Conservation (phyloP, 2,329 filamentous ascomycete species). For the Fusarium penzigii region DNA sequence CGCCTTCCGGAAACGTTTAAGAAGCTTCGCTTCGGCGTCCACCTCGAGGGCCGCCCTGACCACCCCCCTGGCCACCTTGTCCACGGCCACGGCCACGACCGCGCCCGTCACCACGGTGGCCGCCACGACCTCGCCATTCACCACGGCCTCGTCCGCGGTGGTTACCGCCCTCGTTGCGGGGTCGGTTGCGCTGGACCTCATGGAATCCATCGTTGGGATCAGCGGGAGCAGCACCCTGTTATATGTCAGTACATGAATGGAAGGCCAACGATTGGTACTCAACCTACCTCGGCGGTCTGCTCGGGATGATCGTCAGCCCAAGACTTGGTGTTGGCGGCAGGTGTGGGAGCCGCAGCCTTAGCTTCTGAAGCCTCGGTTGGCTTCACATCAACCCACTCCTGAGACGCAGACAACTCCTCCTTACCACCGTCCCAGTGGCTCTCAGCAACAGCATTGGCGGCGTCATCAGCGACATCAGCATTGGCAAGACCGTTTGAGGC, state of each 20-base stretch:
- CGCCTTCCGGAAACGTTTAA: slow-evolving; percentile 32
- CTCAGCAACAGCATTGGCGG: slow-evolving; percentile 63
- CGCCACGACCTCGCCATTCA: slow-evolving; percentile 53
- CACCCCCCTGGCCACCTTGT: slow-evolving; percentile 23
- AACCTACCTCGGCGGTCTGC: slow-evolving; percentile 44
- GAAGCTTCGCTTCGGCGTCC: slow-evolving; percentile 43
- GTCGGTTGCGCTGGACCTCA: slow-evolving; percentile 65
- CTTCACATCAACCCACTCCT: slow-evolving; percentile 73
- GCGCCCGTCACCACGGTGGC: slow-evolving; percentile 49
- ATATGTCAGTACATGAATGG: slow-evolving; percentile 7
- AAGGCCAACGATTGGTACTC: background rate
- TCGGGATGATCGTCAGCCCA: slow-evolving; percentile 83
- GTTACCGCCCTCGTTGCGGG: slow-evolving; percentile 51
- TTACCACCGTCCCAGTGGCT: slow-evolving; percentile 63
- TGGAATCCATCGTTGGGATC: slow-evolving; percentile 69
- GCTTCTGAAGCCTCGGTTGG: slow-evolving; percentile 74
- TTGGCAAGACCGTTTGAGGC: slow-evolving; percentile 47
- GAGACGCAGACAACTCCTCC: slow-evolving; percentile 47
- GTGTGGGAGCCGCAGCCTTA: slow-evolving; percentile 60
- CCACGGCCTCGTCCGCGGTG: slow-evolving; percentile 48
- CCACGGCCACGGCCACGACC: slow-evolving; percentile 41
- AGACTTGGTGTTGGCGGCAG: slow-evolving; percentile 59
- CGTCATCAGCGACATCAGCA: slow-evolving; percentile 51
- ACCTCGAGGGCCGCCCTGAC: slow-evolving; percentile 36
- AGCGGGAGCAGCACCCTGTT: slow-evolving; percentile 37